phyloP scores from a whole-genome alignment of 768 basidiomycete genomes.

The Rubroboletus satanas region DNA sequence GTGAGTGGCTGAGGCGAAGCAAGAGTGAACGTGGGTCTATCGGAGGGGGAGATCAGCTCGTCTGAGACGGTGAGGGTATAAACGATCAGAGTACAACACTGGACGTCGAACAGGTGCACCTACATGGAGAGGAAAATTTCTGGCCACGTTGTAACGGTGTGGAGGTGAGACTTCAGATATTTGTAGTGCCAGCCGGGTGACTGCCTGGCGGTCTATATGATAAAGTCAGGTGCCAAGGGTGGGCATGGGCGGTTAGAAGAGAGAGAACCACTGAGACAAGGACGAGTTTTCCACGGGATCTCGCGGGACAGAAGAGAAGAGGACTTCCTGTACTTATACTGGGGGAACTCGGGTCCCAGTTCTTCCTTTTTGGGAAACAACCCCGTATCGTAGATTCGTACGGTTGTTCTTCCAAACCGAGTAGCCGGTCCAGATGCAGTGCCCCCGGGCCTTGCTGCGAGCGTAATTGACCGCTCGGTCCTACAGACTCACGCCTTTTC shows the following conservation, averaged over 20 bases:
- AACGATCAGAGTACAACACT: background rate
- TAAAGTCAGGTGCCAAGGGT: background rate
- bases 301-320: background rate
- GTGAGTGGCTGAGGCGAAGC: background rate
- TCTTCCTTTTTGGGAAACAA: conserved; percentile 5
- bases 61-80: background rate
- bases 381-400: background rate
- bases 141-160: conserved; percentile 6
- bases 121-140: background rate
- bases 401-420: background rate
- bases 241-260: background rate
- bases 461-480: no score
- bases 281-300: background rate
- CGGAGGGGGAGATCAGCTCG: background rate
- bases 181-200: background rate
- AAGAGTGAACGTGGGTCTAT: conserved; percentile 5
- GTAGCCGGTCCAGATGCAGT: background rate
- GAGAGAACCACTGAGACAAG: background rate
- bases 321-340: conserved; percentile 21
- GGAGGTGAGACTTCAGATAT: conserved; percentile 2
- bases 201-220: background rate
- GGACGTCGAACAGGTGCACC: background rate
- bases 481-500: no score
- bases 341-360: conserved; percentile 4
- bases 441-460: no score